A percentile compares a stretch with the other conserved stretches of the same genome.
Conservation (phyloP, 2,329 filamentous ascomycete species). For the Trichothecium roseum region DNA sequence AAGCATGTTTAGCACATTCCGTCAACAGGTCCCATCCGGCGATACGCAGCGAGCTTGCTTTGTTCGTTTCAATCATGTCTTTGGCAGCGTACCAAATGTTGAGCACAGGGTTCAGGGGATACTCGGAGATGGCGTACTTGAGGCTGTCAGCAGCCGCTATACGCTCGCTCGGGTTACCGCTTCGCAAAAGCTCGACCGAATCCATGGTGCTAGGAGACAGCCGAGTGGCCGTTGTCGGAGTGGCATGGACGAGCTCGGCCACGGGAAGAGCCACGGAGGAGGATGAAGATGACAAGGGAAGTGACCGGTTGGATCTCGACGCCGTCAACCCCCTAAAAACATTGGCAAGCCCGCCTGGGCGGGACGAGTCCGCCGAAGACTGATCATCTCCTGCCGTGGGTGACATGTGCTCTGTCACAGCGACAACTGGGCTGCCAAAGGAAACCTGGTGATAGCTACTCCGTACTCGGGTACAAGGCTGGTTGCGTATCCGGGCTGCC, state of each 20-base stretch:
- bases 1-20: conserved; percentile 52
- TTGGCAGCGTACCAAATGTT: conserved; percentile 58
- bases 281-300: conserved; percentile 30
- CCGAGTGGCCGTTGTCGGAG: conserved; percentile 21
- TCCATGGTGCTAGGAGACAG: conserved; percentile 43
- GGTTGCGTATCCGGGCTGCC: too few species aligned
- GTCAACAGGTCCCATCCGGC: conserved; percentile 58
- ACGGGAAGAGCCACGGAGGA: conserved; percentile 25
- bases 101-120: conserved; percentile 46
- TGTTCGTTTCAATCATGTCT: conserved; percentile 50
- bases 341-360: conserved; percentile 46
- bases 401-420: conserved; percentile 43
- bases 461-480: neutral
- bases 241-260: conserved; percentile 34
- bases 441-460: neutral
- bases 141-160: conserved; percentile 48
- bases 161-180: conserved; percentile 40
- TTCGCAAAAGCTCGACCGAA: conserved; percentile 43
- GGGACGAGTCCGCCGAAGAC: conserved; percentile 44
- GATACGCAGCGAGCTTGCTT: conserved; percentile 40
- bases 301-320: conserved; percentile 42
- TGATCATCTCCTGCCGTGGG: conserved; percentile 46
- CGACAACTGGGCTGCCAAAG: neutral
- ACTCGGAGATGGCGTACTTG: conserved; percentile 44
- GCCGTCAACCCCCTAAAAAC: conserved; percentile 54